These are phyloP conservation scores for Mycosphaerella arachidis DNA, from an alignment of 2,329 filamentous ascomycete species.

Conservation along the genomic window DNA sequence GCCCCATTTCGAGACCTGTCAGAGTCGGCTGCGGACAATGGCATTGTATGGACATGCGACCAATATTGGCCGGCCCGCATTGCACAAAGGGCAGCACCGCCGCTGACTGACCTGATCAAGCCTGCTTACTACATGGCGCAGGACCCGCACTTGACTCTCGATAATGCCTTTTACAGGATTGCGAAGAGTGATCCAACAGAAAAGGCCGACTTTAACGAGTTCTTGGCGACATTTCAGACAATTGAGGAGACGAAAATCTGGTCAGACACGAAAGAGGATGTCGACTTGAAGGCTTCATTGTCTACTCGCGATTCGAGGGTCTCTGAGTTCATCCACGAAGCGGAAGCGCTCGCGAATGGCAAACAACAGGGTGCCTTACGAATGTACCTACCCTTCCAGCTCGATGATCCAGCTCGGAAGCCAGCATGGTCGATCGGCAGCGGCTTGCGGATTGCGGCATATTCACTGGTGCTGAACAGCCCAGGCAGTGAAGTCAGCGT, in stretches of 20 bases:
- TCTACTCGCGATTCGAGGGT: slow-evolving; percentile 14
- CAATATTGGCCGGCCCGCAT: slow-evolving; percentile 43
- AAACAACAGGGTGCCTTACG: slow-evolving; percentile 30
- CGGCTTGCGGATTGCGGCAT: slow-evolving; percentile 36
- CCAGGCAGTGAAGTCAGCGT: slow-evolving; percentile 18
- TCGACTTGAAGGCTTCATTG: slow-evolving; percentile 1
- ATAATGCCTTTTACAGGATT: slow-evolving; percentile 15
- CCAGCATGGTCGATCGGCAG: slow-evolving; percentile 41
- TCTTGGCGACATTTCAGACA: slow-evolving; percentile 12
- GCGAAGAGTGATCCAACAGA: not conserved
- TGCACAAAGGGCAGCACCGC: slow-evolving; percentile 37
- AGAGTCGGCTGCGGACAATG: slow-evolving; percentile 4
- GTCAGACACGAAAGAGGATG: slow-evolving; percentile 1
- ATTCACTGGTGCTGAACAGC: slow-evolving; percentile 33
- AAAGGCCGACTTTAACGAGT: slow-evolving; percentile 10
- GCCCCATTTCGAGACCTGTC: slow-evolving; percentile 65
- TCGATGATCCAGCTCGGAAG: slow-evolving; percentile 43
- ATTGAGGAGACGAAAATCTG: slow-evolving; percentile 5
- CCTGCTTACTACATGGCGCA: slow-evolving; percentile 39
- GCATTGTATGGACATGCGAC: slow-evolving; percentile 27
- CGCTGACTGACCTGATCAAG: slow-evolving; percentile 30
- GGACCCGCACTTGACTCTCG: slow-evolving; percentile 30
- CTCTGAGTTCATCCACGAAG: slow-evolving; percentile 47
- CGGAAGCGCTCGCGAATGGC: slow-evolving; percentile 21
- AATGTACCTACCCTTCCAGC: slow-evolving; percentile 62